Percentiles rank a stretch among this genome's conserved stretches.
These are phyloP conservation scores for Tolypocladium album DNA, from an alignment of 2,329 filamentous ascomycete genomes.

Conservation along the genomic window DNA sequence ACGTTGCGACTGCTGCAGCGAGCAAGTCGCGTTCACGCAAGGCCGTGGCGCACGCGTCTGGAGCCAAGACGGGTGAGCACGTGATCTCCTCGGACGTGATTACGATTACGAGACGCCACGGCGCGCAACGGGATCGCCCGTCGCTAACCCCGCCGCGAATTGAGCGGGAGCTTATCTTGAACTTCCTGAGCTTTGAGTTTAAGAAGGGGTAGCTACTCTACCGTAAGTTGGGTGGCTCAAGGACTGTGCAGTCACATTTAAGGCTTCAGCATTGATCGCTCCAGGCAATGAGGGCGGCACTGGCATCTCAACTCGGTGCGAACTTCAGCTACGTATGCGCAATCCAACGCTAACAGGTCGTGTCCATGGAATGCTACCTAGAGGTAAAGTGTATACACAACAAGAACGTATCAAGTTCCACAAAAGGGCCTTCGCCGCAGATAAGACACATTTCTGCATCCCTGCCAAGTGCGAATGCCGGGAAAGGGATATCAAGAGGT, in stretches of 20 bases:
- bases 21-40: neutral
- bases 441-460: constrained; percentile 2
- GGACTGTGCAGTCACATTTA: too few relatives aligned
- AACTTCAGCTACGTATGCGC: neutral
- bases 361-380: neutral
- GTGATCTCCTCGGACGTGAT: constrained; percentile 2
- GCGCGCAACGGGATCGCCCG: neutral
- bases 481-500: constrained; percentile 18
- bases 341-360: neutral
- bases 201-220: too few relatives aligned
- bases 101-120: neutral
- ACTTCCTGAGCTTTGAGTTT: neutral
- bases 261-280: neutral
- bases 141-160: neutral
- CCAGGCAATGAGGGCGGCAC: neutral
- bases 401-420: neutral
- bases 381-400: neutral
- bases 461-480: constrained; percentile 3
- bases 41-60: neutral
- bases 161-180: neutral
- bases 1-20: neutral
- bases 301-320: neutral
- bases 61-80: constrained; percentile 6
- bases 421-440: neutral
- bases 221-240: too few relatives aligned